phyloP scores from a whole-genome alignment of 192 early-diverging fungal genomes.

The Linnemannia schmuckeri region DNA sequence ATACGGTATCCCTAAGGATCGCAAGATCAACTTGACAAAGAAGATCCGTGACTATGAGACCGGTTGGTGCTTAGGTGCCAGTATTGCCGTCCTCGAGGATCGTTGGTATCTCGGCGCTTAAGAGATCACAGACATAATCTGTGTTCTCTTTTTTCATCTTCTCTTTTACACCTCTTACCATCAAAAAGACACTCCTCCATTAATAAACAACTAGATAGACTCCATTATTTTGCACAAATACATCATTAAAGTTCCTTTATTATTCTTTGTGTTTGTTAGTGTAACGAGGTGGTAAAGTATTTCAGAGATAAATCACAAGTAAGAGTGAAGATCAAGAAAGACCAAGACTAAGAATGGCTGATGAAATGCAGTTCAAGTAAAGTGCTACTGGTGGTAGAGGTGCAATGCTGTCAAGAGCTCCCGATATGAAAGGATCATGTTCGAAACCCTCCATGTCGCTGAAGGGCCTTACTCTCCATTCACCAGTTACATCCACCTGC shows the following conservation, averaged over 20 bases:
- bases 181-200: not conserved
- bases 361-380: not conserved
- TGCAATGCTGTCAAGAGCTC: not conserved
- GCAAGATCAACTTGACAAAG: conserved; percentile 84
- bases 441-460: too few species aligned
- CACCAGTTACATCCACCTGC: not conserved
- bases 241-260: not conserved
- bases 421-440: not conserved
- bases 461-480: too few species aligned
- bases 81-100: conserved; percentile 84
- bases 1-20: conserved; percentile 80
- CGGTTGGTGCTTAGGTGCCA: conserved; percentile 96
- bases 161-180: not conserved
- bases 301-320: not conserved
- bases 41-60: conserved; percentile 95
- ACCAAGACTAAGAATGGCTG: not conserved
- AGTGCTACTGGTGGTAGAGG: not conserved
- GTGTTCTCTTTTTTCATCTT: not conserved
- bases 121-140: not conserved
- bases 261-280: not conserved
- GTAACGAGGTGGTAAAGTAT: not conserved
- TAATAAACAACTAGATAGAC: conserved; percentile 8
- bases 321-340: not conserved
- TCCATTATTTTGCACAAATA: too few species aligned
- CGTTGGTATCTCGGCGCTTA: conserved; percentile 32